phyloP scores from a whole-genome alignment of 2,329 filamentous ascomycete genomes.

The Fusarium sp. region DNA sequence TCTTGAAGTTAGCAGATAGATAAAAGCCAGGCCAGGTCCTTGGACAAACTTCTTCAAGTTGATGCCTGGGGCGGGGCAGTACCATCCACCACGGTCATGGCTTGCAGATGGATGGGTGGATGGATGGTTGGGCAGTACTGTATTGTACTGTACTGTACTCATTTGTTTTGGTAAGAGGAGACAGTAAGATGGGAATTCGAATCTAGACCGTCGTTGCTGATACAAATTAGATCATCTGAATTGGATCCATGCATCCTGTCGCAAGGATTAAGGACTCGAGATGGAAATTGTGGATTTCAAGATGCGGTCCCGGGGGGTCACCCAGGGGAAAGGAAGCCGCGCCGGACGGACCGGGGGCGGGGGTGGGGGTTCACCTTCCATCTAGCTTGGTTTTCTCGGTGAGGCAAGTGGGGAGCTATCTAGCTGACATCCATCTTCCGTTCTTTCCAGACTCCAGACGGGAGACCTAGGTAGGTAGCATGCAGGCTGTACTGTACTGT shows the following conservation, averaged over 20 bases:
- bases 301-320: not conserved
- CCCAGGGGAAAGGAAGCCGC: not conserved
- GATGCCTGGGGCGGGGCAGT: slow-evolving; percentile 34
- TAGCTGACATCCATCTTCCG: not conserved
- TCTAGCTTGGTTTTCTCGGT: slow-evolving; percentile 4
- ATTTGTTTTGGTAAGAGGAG: slow-evolving; percentile 9
- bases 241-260: slow-evolving; percentile 26
- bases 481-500: not conserved
- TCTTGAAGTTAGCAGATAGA: not conserved
- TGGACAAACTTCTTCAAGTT: slow-evolving; percentile 18
- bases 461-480: not conserved
- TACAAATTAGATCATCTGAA: slow-evolving; percentile 24
- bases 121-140: not conserved
- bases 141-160: not conserved
- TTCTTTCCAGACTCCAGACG: not conserved
- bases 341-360: slow-evolving; percentile 1
- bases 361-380: slow-evolving; percentile 1
- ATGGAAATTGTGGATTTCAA: slow-evolving; percentile 21
- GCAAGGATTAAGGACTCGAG: slow-evolving; percentile 8
- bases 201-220: slow-evolving; percentile 17
- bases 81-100: not conserved
- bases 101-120: not conserved
- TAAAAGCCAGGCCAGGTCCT: not conserved
- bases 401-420: slow-evolving; percentile 3
- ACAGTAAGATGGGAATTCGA: not conserved